phyloP scores from a whole-genome alignment of 1,284 basidiomycete genomes.

The Leccinum solheimii region DNA sequence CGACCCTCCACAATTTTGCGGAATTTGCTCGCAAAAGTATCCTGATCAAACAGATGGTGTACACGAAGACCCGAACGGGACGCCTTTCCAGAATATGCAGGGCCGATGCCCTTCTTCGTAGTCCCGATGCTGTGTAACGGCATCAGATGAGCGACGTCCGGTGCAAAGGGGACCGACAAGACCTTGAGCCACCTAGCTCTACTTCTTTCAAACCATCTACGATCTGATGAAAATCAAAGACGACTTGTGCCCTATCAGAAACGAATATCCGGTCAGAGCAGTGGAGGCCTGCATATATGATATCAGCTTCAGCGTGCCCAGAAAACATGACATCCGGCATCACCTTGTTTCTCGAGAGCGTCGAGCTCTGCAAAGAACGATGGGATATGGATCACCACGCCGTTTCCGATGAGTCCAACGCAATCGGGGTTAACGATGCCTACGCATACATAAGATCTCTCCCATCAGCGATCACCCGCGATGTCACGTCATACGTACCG shows the following conservation, averaged over 20 bases:
- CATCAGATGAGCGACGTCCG: constrained; percentile 4
- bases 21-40: constrained; percentile 89
- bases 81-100: constrained; percentile 97
- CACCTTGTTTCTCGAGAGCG: constrained; percentile 83
- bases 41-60: constrained; percentile 93
- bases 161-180: constrained; percentile 16
- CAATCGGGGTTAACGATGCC: constrained; percentile 91
- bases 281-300: constrained; percentile 66
- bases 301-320: background rate
- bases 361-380: constrained; percentile 96
- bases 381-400: constrained; percentile 94
- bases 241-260: constrained; percentile 95
- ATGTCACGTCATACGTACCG: constrained; percentile 50
- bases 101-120: constrained; percentile 97
- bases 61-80: constrained; percentile 94
- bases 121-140: constrained; percentile 80
- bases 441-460: constrained; percentile 30
- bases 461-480: background rate
- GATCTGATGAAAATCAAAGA: constrained; percentile 99
- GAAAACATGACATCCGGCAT: constrained; percentile 14
- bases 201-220: constrained; percentile 99
- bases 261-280: constrained; percentile 87
- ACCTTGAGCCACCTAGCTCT: constrained; percentile 87
- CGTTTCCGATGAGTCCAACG: constrained; percentile 87
- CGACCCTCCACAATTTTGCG: constrained; percentile 94